Base-by-base conservation (phyloP, 1,284 basidiomycete species). In the Inonotus hispidus region DNA sequence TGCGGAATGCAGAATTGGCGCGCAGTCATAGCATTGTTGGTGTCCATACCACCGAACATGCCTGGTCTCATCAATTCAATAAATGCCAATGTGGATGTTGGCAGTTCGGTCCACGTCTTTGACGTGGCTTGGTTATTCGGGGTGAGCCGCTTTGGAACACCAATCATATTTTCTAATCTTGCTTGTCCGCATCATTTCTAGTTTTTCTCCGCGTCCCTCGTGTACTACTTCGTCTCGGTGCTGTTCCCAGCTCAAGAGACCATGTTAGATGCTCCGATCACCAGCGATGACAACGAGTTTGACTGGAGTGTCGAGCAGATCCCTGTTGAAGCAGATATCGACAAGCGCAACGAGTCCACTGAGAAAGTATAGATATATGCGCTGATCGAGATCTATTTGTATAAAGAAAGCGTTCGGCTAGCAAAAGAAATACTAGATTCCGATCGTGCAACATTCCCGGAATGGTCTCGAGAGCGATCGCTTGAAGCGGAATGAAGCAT, bases 121-220 rank as follows among this genome's bases (percentile, higher is more conserved):
- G 81, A 87, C 66, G 77, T 90, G 64, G 83, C 85, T 4, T 90
- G 86, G 83, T 64, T 89, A 7, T 87, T 84, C 61, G 87, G 88
- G 38, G 87, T 89, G 71, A 63, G 83, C 74, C 16, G 19, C 41
- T n/a, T 43, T 2, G 11, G 2, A n/a, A 16, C 32, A 39, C 54
- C 13, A 35, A 23, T 32, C 6, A 6, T 1, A 21, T 16, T 7
- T 16, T 43, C 16, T n/a, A 2, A 21, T 7, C 16, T 21, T n/a
- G 41, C 16, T 43, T 43, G 7, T 21, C 16, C n/a, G 7, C 41
- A 5, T 16, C 35, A 16, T 50, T 46, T 35, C 61, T 21, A 80
- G 77, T 79, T 81, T 64, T 68, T 72, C 29, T 68, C 75, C 1
- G 72, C 79, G 2, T 73, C 73, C 1, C 56, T 65, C 27, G 72